Evolutionary conservation across 1,284 basidiomycete species (phyloP), one percentile per base, ranked within the genome.

Genomic region (Coniferiporia weirii): DNA sequence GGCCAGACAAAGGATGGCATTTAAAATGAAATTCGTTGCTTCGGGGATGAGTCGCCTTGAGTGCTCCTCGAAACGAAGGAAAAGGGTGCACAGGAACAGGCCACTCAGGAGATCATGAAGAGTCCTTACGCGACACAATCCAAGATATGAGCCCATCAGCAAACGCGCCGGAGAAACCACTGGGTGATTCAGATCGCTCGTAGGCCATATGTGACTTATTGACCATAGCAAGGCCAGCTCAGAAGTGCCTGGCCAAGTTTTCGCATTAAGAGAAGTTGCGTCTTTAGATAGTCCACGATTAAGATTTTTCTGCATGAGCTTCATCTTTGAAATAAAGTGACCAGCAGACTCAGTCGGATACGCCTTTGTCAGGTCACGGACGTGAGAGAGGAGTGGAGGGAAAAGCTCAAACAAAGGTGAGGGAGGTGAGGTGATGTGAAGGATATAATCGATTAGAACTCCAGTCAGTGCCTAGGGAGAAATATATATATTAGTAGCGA

Each of bases 281-380:
- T 91, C 93, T n/a, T 79, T 80, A 2, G 86, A 81, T 6, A 99
- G 77, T 4, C 95, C 95, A 4, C 87, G 85, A 58, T 85, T 85
- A 52, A 99, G 83, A 71, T 98, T 98, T 75, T 95, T 95, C 72
- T 98, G 89, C 93, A 98, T 97, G 9, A 98, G 73, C 0, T 80
- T 76, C 49, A 99, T 79, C 73, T 98, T 98, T 52, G 81, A 75
- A 61, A 91, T 83, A 71, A 95, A 95, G 68, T 87, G 82, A 52
- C 85, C 80, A 0, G 95, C 92, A 4, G 88, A 81, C 47, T 87
- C 82, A 56, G 89, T 80, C 0, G 96, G 93, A 73, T 95, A 96
- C 19, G 87, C 76, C 66, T 87, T 85, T 35, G 89, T 84, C 47
- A 99, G 83, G 12, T 89, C 80, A 64, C 82, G 83, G 56, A 99